Base-by-base conservation (phyloP, 73 alveolate genomes). In the Halteria grandinella region DNA sequence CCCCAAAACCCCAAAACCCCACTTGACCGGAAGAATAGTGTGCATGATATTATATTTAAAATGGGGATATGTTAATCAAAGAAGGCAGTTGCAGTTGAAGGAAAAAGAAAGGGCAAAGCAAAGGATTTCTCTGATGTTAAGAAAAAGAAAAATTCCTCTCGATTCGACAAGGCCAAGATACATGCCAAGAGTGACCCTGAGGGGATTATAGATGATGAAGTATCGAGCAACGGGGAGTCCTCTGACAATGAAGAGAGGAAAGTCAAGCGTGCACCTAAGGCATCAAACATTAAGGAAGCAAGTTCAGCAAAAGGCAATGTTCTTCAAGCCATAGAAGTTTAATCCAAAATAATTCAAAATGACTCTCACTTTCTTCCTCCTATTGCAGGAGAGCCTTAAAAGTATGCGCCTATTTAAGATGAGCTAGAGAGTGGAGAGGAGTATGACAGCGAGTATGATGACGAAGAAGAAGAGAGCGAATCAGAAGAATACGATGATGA, bases 151-250 rank as follows among this genome's bases (percentile, higher is more conserved):
- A 45, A 48, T 11, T 6, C n/a, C 10, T 60, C 77, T n/a, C 15
- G 77, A 3, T 60, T 60, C 43, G 77, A 60, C 15, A 60, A 60
- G 43, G 77, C 43, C 15, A 60, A 40, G 28, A 37, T 60, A 4
- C 77, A 60, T 60, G 77, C 28, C 1, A 23, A 60, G 59, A 48
- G 4, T 1, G 73, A 60, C 27, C 77, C 77, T 37, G 5, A 60
- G 14, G 77, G 60, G 24, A 45, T 60, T 11, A 44, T 60, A 12
- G 77, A 60, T 23, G 77, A 60, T 14, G 77, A 60, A 21, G 34
- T 60, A 2, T 44, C 7, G 10, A 60, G 77, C 43, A 59, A 60
- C 11, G 69, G 47, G 12, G 77, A 60, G 3, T 55, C 37, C 21
- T 55, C 24, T 1, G 59, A 37, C 12, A 45, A 37, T 7, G 55